These are phyloP conservation scores for Neurospora discreta DNA, from an alignment of 495 filamentous ascomycete species.

Conservation along the genomic window DNA sequence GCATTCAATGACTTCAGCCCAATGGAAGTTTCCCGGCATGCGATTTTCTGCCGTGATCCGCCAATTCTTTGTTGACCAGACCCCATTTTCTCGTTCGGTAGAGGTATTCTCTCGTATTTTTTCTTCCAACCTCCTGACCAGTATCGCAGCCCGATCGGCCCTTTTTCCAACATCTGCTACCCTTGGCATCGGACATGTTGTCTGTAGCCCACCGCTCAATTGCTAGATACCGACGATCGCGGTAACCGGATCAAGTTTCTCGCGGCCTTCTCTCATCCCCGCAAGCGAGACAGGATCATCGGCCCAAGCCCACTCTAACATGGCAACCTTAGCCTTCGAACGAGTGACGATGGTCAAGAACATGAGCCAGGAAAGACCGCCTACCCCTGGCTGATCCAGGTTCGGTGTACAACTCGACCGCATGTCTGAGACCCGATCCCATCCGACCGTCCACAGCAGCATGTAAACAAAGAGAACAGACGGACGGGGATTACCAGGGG, in stretches of 20 bases:
- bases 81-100: too few relatives aligned
- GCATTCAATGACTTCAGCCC: background rate
- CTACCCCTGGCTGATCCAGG: background rate
- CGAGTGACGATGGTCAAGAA: background rate
- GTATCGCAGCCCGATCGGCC: constrained; percentile 4
- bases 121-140: background rate
- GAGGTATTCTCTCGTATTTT: background rate
- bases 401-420: background rate
- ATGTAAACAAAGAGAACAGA: background rate
- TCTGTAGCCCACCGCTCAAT: background rate
- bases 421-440: background rate
- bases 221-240: background rate
- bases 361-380: background rate
- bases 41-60: background rate
- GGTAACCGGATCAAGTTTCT: background rate
- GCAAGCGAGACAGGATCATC: background rate
- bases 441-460: background rate
- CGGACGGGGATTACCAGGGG: background rate
- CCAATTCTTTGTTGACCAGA: background rate
- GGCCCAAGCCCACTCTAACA: background rate
- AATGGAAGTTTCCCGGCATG: background rate
- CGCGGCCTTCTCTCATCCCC: background rate
- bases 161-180: constrained; percentile 2
- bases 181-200: background rate
- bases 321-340: background rate